phyloP scores from a whole-genome alignment of 192 early-diverging fungal species.

The Gonapodya prolifera region DNA sequence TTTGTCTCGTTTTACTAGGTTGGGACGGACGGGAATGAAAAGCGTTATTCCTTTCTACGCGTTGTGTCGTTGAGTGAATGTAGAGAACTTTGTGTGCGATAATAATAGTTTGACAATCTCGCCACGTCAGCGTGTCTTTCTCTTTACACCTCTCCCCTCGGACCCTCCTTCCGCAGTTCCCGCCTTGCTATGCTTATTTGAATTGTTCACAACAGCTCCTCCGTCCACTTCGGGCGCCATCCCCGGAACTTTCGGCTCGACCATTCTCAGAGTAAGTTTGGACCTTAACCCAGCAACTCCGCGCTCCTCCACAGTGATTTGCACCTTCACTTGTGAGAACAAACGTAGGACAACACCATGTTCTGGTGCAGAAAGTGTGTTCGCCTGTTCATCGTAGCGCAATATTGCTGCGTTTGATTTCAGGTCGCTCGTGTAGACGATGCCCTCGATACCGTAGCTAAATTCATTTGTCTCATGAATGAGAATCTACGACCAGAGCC shows the following conservation, averaged over 20 bases:
- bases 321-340: conserved; percentile 70
- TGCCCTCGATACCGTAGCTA: conserved; percentile 84
- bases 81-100: too few relatives aligned
- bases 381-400: conserved; percentile 17
- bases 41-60: too few relatives aligned
- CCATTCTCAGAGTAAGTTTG: conserved; percentile 27
- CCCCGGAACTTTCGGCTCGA: conserved; percentile 28
- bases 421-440: conserved; percentile 53
- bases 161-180: too few relatives aligned
- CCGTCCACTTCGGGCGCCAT: conserved; percentile 5
- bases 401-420: conserved; percentile 12
- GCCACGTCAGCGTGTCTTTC: conserved; percentile 1
- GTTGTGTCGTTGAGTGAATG: too few relatives aligned
- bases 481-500: not conserved
- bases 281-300: conserved; percentile 24
- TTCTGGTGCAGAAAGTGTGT: conserved; percentile 16
- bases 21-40: too few relatives aligned
- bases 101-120: too few relatives aligned
- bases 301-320: conserved; percentile 44
- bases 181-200: not conserved
- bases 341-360: conserved; percentile 42
- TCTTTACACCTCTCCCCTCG: conserved; percentile 2
- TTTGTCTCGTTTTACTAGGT: too few relatives aligned
- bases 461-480: conserved; percentile 11
- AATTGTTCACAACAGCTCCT: not conserved